phyloP scores from a whole-genome alignment of 495 filamentous ascomycete genomes.

The Xylaria longipes region DNA sequence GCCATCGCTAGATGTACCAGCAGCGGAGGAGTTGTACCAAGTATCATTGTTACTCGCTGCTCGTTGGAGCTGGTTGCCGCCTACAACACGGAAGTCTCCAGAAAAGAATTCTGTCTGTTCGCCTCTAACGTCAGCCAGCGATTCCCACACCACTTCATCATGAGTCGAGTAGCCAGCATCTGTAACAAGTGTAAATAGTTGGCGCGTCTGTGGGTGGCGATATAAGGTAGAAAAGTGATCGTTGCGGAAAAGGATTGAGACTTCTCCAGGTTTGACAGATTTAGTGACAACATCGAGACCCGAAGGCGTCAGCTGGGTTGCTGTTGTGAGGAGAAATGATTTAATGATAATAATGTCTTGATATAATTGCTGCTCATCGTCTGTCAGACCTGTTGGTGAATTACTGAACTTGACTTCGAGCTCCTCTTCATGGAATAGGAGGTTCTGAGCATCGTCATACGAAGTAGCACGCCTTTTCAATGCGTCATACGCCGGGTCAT shows the following conservation, averaged over 20 bases:
- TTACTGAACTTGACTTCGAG: slow-evolving; percentile 77
- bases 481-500: slow-evolving; percentile 67
- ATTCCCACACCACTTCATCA: slow-evolving; percentile 96
- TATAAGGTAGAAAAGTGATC: slow-evolving; percentile 96
- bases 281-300: slow-evolving; percentile 75
- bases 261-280: slow-evolving; percentile 69
- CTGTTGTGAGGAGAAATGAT: slow-evolving; percentile 74
- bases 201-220: slow-evolving; percentile 71
- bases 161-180: slow-evolving; percentile 88
- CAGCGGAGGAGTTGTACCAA: slow-evolving; percentile 23
- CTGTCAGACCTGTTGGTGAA: slow-evolving; percentile 51
- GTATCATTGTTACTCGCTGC: slow-evolving; percentile 17
- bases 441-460: slow-evolving; percentile 88
- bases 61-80: slow-evolving; percentile 52
- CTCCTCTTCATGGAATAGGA: slow-evolving; percentile 87
- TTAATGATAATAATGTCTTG: slow-evolving; percentile 84
- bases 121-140: slow-evolving; percentile 86
- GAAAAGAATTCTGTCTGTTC: slow-evolving; percentile 81
- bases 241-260: slow-evolving; percentile 93
- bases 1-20: slow-evolving; percentile 35
- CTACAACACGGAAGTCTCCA: slow-evolving; percentile 88
- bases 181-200: slow-evolving; percentile 83
- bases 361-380: slow-evolving; percentile 74
- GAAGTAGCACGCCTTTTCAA: slow-evolving; percentile 74
- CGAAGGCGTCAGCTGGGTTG: slow-evolving; percentile 84